Conservation (phyloP, 306 rosid genomes). For the Fragaria iinumae region DNA sequence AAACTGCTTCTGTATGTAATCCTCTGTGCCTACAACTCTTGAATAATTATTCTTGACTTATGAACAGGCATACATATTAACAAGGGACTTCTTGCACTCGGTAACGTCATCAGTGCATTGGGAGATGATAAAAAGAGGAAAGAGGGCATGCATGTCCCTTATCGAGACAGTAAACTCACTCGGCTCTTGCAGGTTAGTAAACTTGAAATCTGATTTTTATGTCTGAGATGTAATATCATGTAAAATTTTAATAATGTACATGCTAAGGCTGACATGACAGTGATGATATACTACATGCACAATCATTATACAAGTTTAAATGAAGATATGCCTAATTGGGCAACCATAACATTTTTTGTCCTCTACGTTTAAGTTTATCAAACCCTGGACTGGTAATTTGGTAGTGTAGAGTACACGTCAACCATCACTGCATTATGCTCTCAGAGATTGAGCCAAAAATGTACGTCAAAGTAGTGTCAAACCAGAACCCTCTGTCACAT, state of each 20-base stretch:
- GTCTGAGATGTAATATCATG: constrained; percentile 4
- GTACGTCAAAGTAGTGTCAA: neutral
- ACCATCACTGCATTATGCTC: neutral
- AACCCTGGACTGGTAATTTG: neutral
- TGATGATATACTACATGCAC: neutral
- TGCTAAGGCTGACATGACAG: neutral
- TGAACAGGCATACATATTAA: constrained; percentile 75
- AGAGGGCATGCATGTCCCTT: constrained; percentile 77
- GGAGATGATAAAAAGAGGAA: constrained; percentile 86
- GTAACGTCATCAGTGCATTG: constrained; percentile 80
- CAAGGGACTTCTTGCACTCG: constrained; percentile 88
- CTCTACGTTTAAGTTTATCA: neutral
- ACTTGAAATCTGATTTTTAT: constrained; percentile 19
- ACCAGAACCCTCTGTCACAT: neutral
- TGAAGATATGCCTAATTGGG: neutral
- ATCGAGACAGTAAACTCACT: constrained; percentile 87
- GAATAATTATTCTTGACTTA: constrained; percentile 8
- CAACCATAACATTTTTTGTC: neutral
- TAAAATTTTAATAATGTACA: neutral
- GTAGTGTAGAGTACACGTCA: neutral
- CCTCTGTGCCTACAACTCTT: constrained; percentile 14
- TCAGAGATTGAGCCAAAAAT: neutral
- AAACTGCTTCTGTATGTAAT: constrained; percentile 17
- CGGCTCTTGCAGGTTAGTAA: constrained; percentile 79
- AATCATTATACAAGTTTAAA: neutral